A percentile compares a stretch with the other conserved stretches of the same genome.
These are phyloP conservation scores for Mycena filopes DNA, from an alignment of 768 basidiomycete genomes.

Conservation along the genomic window DNA sequence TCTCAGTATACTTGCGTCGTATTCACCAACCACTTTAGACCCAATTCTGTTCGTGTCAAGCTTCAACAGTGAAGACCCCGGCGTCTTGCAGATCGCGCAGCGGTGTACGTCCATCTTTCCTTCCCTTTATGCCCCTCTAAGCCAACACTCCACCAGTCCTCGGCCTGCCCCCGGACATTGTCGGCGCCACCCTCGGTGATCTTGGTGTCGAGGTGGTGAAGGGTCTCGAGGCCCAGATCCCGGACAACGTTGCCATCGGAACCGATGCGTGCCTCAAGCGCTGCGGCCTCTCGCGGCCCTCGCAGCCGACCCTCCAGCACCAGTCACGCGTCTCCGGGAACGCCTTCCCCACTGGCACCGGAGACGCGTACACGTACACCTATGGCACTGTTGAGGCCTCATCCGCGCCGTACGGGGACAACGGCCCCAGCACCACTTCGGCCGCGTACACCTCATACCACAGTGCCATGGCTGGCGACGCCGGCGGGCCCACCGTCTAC, in stretches of 20 bases:
- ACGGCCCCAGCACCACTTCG: no score
- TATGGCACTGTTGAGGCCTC: no score
- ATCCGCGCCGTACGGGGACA: no score
- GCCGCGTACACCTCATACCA: no score
- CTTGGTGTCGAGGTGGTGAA: conserved; percentile 29
- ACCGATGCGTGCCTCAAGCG: conserved; percentile 28
- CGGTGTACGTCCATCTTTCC: conserved; percentile 27
- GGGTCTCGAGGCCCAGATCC: conserved; percentile 29
- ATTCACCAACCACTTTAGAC: conserved; percentile 2
- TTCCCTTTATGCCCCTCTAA: background rate
- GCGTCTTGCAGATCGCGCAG: conserved; percentile 33
- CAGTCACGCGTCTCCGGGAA: conserved; percentile 23
- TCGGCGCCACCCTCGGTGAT: conserved; percentile 32
- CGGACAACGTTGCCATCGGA: conserved; percentile 26
- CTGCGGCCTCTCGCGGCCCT: conserved; percentile 24
- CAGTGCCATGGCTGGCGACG: no score
- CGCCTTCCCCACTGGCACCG: conserved; percentile 26
- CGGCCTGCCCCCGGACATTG: conserved; percentile 35
- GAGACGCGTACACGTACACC: no score
- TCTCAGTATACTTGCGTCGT: conserved; percentile 21
- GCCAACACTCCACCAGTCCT: conserved; percentile 23
- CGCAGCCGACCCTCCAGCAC: conserved; percentile 25
- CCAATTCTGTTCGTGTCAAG: conserved; percentile 32
- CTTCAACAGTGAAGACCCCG: conserved; percentile 31
- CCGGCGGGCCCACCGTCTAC: no score